Conservation (phyloP, 805 yeast species). For the Candida michaelii region DNA sequence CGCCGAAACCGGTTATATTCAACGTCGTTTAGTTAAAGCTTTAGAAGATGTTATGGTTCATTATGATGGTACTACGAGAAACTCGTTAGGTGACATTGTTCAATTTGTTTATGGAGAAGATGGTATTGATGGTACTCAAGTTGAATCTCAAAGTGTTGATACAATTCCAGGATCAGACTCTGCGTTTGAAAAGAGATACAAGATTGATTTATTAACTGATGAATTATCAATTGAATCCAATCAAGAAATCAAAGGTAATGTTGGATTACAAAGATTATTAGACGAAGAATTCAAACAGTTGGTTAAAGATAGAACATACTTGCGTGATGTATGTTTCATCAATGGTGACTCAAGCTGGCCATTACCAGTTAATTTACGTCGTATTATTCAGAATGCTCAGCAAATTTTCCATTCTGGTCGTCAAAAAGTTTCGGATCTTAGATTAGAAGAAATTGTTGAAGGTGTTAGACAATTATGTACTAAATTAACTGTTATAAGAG, state of each 20-base stretch:
- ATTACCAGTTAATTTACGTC: conserved; percentile 93
- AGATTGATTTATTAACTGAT: conserved; percentile 80
- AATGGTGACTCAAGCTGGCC: conserved; percentile 98
- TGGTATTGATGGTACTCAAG: conserved; percentile 97
- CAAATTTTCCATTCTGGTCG: conserved; percentile 94
- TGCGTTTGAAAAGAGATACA: conserved; percentile 78
- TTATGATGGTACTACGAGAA: conserved; percentile 97
- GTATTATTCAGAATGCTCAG: conserved; percentile 95
- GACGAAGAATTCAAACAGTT: conserved; percentile 86
- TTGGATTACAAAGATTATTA: conserved; percentile 72
- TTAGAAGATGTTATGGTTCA: conserved; percentile 97
- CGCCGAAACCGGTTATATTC: conserved; percentile 98
- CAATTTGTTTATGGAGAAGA: conserved; percentile 99
- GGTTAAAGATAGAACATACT: conserved; percentile 68
- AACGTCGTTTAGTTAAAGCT: conserved; percentile 96
- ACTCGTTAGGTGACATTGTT: conserved; percentile 93
- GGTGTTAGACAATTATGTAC: conserved; percentile 70
- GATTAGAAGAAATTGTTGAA: conserved; percentile 73
- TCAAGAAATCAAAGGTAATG: conserved; percentile 85
- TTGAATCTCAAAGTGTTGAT: conserved; percentile 93
- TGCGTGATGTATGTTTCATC: conserved; percentile 79
- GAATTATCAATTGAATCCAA: conserved; percentile 76
- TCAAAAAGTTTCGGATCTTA: conserved; percentile 84
- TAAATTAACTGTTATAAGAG: conserved; percentile 77
- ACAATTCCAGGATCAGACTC: conserved; percentile 91